A percentile compares a stretch with the other conserved stretches of the same genome.
Evolutionary conservation across 208 protist species (phyloP).

Genomic region (Jaenimonas drosophilae): DNA sequence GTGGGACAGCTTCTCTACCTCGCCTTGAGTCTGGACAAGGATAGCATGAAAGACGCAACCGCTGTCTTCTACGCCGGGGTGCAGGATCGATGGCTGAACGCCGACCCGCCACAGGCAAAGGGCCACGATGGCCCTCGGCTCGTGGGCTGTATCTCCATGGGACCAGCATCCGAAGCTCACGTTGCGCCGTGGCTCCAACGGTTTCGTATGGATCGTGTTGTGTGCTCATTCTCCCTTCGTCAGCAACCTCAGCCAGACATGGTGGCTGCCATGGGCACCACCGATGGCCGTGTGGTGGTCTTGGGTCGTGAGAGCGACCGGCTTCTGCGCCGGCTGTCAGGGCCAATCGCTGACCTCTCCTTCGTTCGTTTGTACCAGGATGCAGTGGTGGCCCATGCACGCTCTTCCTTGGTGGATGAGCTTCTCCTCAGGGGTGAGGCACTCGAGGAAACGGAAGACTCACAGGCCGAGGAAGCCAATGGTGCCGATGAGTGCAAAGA

Average conservation of each 20-base stretch:
- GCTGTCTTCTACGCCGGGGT: too few species aligned
- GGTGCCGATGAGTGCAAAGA: not conserved
- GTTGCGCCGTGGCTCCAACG: constrained; percentile 29
- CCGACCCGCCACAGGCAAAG: too few species aligned
- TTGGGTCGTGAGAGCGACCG: constrained; percentile 13
- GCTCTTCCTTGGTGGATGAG: not conserved
- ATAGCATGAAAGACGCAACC: too few species aligned
- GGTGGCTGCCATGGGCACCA: constrained; percentile 47
- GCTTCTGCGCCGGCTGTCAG: constrained; percentile 31
- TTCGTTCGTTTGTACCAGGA: constrained; percentile 19
- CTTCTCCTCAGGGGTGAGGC: too few species aligned
- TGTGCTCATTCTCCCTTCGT: constrained; percentile 54
- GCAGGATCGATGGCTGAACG: too few species aligned
- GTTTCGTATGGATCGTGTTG: constrained; percentile 18
- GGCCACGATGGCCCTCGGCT: not conserved
- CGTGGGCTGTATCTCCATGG: not conserved
- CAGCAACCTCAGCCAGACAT: too few species aligned
- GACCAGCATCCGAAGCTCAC: constrained; percentile 3
- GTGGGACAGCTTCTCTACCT: not conserved
- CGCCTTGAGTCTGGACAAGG: not conserved
- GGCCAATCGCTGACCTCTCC: constrained; percentile 55
- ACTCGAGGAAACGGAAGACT: not conserved
- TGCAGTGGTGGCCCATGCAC: too few species aligned
- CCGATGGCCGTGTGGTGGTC: constrained; percentile 45
- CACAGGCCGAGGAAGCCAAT: not conserved